Conservation (phyloP, 257 asterid genomes). For the Coffea eugenioides region DNA sequence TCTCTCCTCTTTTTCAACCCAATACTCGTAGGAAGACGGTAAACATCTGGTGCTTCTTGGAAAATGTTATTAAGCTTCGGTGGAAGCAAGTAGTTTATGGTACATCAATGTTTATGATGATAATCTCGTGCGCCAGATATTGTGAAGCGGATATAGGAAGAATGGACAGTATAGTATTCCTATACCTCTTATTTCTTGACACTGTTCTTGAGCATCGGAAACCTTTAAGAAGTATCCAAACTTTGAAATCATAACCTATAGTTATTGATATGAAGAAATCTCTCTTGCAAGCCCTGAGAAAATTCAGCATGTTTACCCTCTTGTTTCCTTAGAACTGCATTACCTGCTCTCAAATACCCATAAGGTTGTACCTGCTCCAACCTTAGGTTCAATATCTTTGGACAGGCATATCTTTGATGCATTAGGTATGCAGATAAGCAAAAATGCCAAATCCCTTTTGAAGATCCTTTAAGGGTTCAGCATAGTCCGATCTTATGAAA, state of each 20-base stretch:
- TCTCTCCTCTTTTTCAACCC: neutral
- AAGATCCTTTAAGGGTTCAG: neutral
- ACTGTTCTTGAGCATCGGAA: neutral
- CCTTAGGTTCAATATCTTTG: neutral
- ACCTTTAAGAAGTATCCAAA: neutral
- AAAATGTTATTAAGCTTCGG: neutral
- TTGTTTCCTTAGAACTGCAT: neutral
- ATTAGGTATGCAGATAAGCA: neutral
- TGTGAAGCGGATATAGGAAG: neutral
- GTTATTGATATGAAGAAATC: neutral
- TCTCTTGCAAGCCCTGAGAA: neutral
- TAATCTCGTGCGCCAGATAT: neutral
- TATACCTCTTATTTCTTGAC: neutral
- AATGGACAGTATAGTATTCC: neutral
- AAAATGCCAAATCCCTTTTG: neutral
- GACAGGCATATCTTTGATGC: neutral
- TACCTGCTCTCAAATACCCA: neutral
- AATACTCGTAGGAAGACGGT: neutral
- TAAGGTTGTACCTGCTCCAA: neutral
- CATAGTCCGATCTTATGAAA: neutral
- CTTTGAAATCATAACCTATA: neutral
- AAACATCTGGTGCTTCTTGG: neutral
- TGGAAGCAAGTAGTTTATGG: neutral
- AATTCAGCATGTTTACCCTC: neutral
- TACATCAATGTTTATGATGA: neutral